phyloP scores from a whole-genome alignment of 2,329 filamentous ascomycete genomes.

The Ceratocystis cacaofunesta region DNA sequence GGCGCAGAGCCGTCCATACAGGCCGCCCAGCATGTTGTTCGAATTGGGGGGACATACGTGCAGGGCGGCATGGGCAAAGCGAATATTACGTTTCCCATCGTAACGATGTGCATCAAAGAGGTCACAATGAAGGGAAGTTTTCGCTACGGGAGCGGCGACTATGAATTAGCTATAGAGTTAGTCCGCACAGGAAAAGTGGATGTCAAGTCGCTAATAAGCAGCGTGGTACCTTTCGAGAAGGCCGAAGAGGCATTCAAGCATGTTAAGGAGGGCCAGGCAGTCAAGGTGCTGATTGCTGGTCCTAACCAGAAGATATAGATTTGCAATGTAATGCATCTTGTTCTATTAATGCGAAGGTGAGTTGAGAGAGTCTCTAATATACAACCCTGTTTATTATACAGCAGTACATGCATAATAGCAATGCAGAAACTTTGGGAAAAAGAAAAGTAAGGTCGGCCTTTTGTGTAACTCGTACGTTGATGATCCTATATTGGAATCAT shows the following conservation, averaged over 20 bases:
- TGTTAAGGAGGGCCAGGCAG: slow-evolving; percentile 68
- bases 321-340: neutral
- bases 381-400: neutral
- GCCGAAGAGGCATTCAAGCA: slow-evolving; percentile 78
- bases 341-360: neutral
- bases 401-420: neutral
- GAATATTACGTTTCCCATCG: slow-evolving; percentile 83
- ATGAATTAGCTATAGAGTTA: slow-evolving; percentile 66
- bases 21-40: slow-evolving; percentile 54
- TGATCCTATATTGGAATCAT: neutral
- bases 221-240: slow-evolving; percentile 61
- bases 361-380: neutral
- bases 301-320: slow-evolving; percentile 39
- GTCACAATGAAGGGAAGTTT: slow-evolving; percentile 76
- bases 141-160: slow-evolving; percentile 78
- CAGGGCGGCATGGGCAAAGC: slow-evolving; percentile 82
- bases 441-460: neutral
- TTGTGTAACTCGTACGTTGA: neutral
- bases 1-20: slow-evolving; percentile 69
- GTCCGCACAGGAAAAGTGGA: slow-evolving; percentile 58
- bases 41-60: slow-evolving; percentile 60
- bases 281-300: slow-evolving; percentile 53
- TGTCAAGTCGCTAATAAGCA: slow-evolving; percentile 69
- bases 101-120: slow-evolving; percentile 80
- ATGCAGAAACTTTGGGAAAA: neutral